Evolutionary conservation across 768 basidiomycete genomes (phyloP), one percentile per base, ranked within the genome.

Genomic region (Agaricus sinodeliciosus): DNA sequence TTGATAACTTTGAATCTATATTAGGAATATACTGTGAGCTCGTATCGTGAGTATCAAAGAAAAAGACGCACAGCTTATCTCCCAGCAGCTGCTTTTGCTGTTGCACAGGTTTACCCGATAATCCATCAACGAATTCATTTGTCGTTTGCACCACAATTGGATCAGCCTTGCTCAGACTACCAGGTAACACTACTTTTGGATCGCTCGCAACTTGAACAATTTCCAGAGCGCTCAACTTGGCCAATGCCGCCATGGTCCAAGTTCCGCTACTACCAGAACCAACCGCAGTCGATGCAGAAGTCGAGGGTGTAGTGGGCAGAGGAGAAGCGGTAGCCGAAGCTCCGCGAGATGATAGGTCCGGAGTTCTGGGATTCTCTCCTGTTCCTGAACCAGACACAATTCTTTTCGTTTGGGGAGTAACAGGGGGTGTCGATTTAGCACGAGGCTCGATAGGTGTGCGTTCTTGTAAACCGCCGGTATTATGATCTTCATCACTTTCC

Each of bases 81-180:
- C 87, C 87, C 18, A 95, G 65, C 56, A 78, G 72, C 65, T 94
- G 92, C 66, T 94, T 93, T 72, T 88, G 84, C 46, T 69, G 65
- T 42, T 77, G 77, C 35, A 72, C 59, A 9, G 79, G 72, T 62
- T 82, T 81, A 28, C 78, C 79, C 44, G 75, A 59, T 22, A 88
- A 61, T 19, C 73, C 68, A 62, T 89, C 81, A 45, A 91, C 72
- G 60, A 90, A 93, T 43, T 81, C 76, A 58, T 90, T 82, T 3
- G 87, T 88, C 2, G 81, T 77, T 60, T 81, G 76, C 39, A 84
- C 72, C 1, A 87, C 80, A 25, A 83, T 60, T 3, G 84, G 77
- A 64, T 92, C 90, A 26, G 82, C 77, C 66, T 83, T 90, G 36
- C 81, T 79, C 56, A 88, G n/a, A 11, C 28, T 15, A 47, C 16